phyloP scores from a whole-genome alignment of 768 basidiomycete species.

The Calocybe gangraenosa region DNA sequence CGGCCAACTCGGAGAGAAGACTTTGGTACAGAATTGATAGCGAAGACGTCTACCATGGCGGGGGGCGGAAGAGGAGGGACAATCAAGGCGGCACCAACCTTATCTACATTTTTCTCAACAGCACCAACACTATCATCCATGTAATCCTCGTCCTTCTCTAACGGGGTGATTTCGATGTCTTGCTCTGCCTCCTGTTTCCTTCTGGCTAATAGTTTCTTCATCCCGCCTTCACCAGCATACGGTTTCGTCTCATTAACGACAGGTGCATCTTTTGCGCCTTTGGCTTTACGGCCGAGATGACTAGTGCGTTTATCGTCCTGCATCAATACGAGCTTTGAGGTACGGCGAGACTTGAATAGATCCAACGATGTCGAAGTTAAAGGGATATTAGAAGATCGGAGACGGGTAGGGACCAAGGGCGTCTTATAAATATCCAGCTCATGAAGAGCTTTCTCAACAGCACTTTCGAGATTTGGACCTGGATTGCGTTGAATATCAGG shows the following conservation, averaged over 20 bases:
- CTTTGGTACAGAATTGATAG: conserved; percentile 25
- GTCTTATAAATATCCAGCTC: conserved; percentile 78
- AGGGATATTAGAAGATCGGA: conserved; percentile 34
- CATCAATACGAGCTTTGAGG: conserved; percentile 50
- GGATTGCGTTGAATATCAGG: conserved; percentile 5
- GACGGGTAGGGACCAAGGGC: conserved; percentile 64
- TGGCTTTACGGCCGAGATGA: conserved; percentile 38
- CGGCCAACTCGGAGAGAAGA: conserved; percentile 70
- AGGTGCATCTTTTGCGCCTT: conserved; percentile 34
- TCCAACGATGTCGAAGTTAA: conserved; percentile 39
- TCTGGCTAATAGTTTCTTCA: conserved; percentile 71
- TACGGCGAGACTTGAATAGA: conserved; percentile 55
- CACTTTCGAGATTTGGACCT: conserved; percentile 33
- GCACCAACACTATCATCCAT: conserved; percentile 22
- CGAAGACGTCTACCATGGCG: conserved; percentile 27
- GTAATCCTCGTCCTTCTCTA: conserved; percentile 22
- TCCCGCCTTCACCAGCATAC: conserved; percentile 73
- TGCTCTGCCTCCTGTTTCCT: conserved; percentile 55
- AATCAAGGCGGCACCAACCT: conserved; percentile 11
- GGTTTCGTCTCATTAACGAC: conserved; percentile 61
- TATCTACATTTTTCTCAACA: conserved; percentile 9
- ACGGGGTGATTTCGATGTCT: conserved; percentile 17
- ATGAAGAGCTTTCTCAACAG: conserved; percentile 65
- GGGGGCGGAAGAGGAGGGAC: conserved; percentile 20
- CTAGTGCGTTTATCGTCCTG: conserved; percentile 50